These are phyloP conservation scores for Baorangia bicolor DNA, from an alignment of 768 basidiomycete species.

Conservation along the genomic window DNA sequence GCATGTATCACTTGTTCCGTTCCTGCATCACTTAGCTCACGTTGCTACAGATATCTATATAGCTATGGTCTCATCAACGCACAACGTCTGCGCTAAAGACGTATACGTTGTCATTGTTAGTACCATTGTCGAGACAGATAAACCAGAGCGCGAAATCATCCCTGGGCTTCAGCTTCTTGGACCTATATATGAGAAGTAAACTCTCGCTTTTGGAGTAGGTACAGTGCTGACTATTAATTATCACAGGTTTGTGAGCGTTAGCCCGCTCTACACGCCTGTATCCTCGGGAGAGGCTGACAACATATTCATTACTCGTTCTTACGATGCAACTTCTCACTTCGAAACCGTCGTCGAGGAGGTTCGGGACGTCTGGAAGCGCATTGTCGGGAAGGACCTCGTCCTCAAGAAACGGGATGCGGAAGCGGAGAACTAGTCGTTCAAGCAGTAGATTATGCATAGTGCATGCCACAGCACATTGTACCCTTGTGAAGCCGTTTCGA, in stretches of 20 bases:
- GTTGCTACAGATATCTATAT: conserved; percentile 86
- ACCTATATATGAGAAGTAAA: conserved; percentile 90
- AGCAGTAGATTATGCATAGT: conserved; percentile 6
- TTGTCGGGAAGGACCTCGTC: conserved; percentile 72
- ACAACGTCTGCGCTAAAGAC: conserved; percentile 96
- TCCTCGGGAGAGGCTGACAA: conserved; percentile 78
- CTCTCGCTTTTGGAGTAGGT: neutral
- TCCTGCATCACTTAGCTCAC: conserved; percentile 1
- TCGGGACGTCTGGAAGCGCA: conserved; percentile 91
- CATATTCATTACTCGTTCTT: conserved; percentile 96
- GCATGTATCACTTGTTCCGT: conserved; percentile 43
- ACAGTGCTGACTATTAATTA: conserved; percentile 8
- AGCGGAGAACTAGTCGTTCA: conserved; percentile 43
- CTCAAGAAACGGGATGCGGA: conserved; percentile 86
- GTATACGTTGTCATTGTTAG: conserved; percentile 97
- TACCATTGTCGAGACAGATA: conserved; percentile 94
- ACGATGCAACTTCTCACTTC: conserved; percentile 98
- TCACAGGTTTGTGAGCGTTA: conserved; percentile 83
- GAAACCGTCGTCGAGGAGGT: conserved; percentile 99
- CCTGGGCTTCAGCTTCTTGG: conserved; percentile 92
- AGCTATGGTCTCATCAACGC: conserved; percentile 94
- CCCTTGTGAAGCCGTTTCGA: conserved; percentile 6
- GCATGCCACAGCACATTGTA: conserved; percentile 13
- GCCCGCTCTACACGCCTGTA: conserved; percentile 87
- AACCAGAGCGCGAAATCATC: conserved; percentile 88